Percentiles rank a stretch among this genome's conserved stretches.
Conservation (phyloP, 2,329 filamentous ascomycete species). For the Zymoseptoria passerinii region DNA sequence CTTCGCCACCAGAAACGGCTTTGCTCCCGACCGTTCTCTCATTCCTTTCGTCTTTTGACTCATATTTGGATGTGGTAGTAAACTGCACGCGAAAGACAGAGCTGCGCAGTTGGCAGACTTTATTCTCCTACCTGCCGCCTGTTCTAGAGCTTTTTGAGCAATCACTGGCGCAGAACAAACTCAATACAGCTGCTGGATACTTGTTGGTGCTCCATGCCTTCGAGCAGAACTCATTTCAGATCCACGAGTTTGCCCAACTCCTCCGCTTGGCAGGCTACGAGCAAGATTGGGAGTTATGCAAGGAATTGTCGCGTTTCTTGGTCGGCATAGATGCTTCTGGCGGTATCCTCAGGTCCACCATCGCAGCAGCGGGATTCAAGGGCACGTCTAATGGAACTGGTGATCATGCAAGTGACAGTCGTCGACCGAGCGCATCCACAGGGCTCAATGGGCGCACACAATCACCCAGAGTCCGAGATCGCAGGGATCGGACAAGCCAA, state of each 20-base stretch:
- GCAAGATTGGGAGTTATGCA: slow-evolving; percentile 90
- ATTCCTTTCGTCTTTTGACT: slow-evolving; percentile 50
- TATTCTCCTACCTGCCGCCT: slow-evolving; percentile 85
- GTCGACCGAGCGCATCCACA: neutral
- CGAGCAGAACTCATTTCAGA: slow-evolving; percentile 40
- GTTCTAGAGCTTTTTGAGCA: slow-evolving; percentile 91
- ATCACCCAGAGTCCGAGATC: neutral
- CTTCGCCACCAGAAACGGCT: slow-evolving; percentile 37
- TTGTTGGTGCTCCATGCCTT: slow-evolving; percentile 87
- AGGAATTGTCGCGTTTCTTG: slow-evolving; percentile 87
- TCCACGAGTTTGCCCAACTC: slow-evolving; percentile 67
- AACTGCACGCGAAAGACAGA: slow-evolving; percentile 98
- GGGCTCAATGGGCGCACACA: neutral
- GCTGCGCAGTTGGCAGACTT: slow-evolving; percentile 84
- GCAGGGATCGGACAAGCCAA: neutral
- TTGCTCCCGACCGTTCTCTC: slow-evolving; percentile 45
- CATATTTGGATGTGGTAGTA: slow-evolving; percentile 90
- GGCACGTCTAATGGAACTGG: slow-evolving; percentile 5
- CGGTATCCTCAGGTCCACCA: slow-evolving; percentile 63
- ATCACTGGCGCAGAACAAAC: slow-evolving; percentile 69
- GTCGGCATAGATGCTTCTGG: slow-evolving; percentile 86
- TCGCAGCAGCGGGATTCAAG: slow-evolving; percentile 37
- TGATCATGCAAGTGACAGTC: neutral
- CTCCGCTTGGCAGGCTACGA: slow-evolving; percentile 73
- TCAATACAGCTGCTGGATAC: slow-evolving; percentile 95